Conservation (phyloP, 2,329 filamentous ascomycete species). For the Ceratocystis huliohia region DNA sequence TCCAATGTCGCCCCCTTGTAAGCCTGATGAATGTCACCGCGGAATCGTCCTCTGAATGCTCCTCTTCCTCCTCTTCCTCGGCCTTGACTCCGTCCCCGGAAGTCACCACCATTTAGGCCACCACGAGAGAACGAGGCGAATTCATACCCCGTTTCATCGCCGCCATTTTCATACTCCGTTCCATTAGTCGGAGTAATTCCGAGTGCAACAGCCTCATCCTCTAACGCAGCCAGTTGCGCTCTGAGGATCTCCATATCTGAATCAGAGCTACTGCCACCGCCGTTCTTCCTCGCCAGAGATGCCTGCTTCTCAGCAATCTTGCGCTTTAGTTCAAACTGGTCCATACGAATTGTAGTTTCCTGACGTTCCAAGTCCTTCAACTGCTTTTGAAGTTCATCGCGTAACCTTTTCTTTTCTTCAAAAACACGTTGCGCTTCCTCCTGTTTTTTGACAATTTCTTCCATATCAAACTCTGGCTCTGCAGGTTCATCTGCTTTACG, state of each 20-base stretch:
- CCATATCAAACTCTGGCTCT: conserved; percentile 51
- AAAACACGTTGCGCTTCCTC: conserved; percentile 57
- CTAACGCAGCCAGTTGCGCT: conserved; percentile 57
- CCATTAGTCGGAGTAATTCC: conserved; percentile 48
- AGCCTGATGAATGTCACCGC: conserved; percentile 38
- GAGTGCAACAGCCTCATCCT: conserved; percentile 57
- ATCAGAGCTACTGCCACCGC: conserved; percentile 25
- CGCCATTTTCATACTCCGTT: conserved; percentile 31
- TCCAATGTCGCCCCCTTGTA: conserved; percentile 58
- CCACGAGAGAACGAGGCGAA: not conserved
- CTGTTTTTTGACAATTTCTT: conserved; percentile 56
- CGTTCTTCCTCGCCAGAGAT: conserved; percentile 32
- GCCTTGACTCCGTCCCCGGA: conserved; percentile 31
- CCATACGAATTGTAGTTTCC: conserved; percentile 47
- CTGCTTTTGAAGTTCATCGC: conserved; percentile 49
- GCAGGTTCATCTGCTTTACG: conserved; percentile 21
- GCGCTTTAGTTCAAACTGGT: conserved; percentile 52
- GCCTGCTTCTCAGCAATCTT: conserved; percentile 50
- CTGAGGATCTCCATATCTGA: conserved; percentile 52
- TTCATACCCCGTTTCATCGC: conserved; percentile 22
- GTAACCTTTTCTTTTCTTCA: conserved; percentile 51
- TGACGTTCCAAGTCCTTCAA: conserved; percentile 53
- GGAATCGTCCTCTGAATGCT: conserved; percentile 23
- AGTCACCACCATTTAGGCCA: conserved; percentile 8
- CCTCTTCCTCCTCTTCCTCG: conserved; percentile 31